Evolutionary conservation across 2,329 filamentous ascomycete genomes (phyloP).

Genomic region (Daldinia sp.): DNA sequence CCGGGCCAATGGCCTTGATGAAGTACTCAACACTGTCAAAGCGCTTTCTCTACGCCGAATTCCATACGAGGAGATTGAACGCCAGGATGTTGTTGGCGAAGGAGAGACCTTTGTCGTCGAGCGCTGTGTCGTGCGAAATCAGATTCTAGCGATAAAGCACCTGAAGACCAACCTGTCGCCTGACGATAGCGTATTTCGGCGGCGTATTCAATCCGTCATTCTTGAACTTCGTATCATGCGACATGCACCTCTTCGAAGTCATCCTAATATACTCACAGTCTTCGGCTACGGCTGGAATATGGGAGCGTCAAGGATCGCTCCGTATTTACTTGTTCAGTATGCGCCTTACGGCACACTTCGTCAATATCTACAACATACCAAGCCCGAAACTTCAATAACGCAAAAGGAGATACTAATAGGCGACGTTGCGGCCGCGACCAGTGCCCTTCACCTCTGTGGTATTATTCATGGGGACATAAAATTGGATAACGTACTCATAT

Average conservation of each 20-base stretch:
- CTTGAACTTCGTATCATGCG: slow-evolving; percentile 32
- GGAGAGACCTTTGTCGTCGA: slow-evolving; percentile 31
- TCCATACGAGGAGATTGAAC: slow-evolving; percentile 27
- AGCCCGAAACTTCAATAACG: slow-evolving; percentile 14
- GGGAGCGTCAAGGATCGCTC: neutral
- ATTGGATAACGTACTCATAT: slow-evolving; percentile 33
- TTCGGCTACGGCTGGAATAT: neutral
- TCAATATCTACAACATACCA: slow-evolving; percentile 20
- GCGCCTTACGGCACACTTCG: neutral
- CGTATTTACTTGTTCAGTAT: neutral
- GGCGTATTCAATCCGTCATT: slow-evolving; percentile 25
- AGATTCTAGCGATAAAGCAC: slow-evolving; percentile 25
- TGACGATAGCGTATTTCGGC: slow-evolving; percentile 2
- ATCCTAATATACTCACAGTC: slow-evolving; percentile 23
- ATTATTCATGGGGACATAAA: slow-evolving; percentile 35
- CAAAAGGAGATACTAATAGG: slow-evolving; percentile 30
- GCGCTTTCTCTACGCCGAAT: slow-evolving; percentile 22
- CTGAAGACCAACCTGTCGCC: neutral
- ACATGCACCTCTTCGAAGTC: slow-evolving; percentile 24
- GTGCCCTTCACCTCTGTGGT: slow-evolving; percentile 29
- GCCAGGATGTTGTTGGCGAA: slow-evolving; percentile 25
- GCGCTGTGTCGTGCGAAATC: slow-evolving; percentile 24
- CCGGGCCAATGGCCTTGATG: neutral
- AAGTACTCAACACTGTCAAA: neutral
- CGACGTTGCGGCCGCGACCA: slow-evolving; percentile 25